Evolutionary conservation across 805 yeast genomes (phyloP), one percentile per base, ranked within the genome.

Genomic region (Teunomyces kruisii): DNA sequence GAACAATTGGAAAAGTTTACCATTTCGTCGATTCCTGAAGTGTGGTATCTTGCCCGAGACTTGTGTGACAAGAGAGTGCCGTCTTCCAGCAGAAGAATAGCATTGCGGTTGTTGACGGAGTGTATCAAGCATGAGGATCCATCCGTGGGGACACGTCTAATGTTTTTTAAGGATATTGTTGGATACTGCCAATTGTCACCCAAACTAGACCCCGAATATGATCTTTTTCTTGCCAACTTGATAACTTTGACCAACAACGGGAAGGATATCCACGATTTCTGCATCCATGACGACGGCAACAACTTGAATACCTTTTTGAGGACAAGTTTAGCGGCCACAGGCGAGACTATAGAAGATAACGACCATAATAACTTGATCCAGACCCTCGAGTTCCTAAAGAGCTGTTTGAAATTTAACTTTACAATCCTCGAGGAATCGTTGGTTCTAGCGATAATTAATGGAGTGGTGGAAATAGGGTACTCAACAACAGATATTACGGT

Each of bases 31-130:
- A 72, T 87, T 3, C 82, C 88, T 0, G 90, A 86, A 49, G 72
- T 88, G 1, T 88, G 96, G 96, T 80, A 83, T 59, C 65, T 81
- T 42, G 83, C 85, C 0, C 68, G 78, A 47, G 79, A 75, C 41
- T 62, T 84, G 59, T 71, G 86, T 41, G 67, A 67, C 6, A 68
- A 64, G 13, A 64, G 84, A 22, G 45, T 53, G 5, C 60, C 57
- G 30, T 46, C 65, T 3, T 44, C 54, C 15, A 56, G 62, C 13
- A 50, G 76, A 46, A 63, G 75, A 27, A 75, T 77, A 1, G 82
- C 83, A 0, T 61, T 87, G 28, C 61, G 70, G 13, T 65, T 89
- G 17, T 60, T 87, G 55, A 56, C 64, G 6, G 70, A 72, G 41
- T 85, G 96, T 60, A 79, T 85, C 7, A 56, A 60, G 15, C 67